These are phyloP conservation scores for Scalesia atractyloides DNA, from an alignment of 129 eudicot species.

Conservation along the genomic window DNA sequence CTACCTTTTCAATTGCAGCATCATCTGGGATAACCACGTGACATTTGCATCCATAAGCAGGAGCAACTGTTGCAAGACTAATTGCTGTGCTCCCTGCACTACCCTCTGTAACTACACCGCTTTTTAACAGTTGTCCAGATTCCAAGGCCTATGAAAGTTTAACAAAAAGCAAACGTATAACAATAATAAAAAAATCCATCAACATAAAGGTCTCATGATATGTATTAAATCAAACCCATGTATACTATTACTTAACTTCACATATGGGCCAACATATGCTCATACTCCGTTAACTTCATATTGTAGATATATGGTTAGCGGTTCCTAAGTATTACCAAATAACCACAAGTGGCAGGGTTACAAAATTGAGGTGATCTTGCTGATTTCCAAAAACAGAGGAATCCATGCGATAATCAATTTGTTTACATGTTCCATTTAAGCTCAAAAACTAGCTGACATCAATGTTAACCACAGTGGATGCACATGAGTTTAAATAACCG, in stretches of 20 bases:
- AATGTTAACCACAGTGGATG: background rate
- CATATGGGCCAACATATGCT: background rate
- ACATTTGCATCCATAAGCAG: slow-evolving; percentile 95
- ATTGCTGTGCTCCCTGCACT: slow-evolving; percentile 99
- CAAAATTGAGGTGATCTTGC: background rate
- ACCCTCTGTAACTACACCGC: slow-evolving; percentile 97
- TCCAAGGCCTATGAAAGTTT: slow-evolving; percentile 60
- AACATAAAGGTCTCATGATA: slow-evolving; percentile 9
- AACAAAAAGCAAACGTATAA: background rate
- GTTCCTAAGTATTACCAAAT: background rate
- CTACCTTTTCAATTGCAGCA: slow-evolving; percentile 94
- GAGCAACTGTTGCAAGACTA: slow-evolving; percentile 98
- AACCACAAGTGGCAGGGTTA: background rate
- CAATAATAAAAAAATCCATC: slow-evolving; percentile 10
- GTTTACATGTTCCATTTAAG: background rate
- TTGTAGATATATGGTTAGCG: background rate
- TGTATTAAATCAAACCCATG: background rate
- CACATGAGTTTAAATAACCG: background rate
- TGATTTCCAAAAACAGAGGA: background rate
- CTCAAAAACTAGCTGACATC: background rate
- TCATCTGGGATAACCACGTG: slow-evolving; percentile 99
- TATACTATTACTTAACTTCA: background rate
- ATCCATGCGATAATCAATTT: background rate
- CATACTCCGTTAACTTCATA: background rate
- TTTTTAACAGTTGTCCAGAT: slow-evolving; percentile 65